These are phyloP conservation scores for Carex littledalei DNA, from an alignment of 176 grass and related monocot species.

Conservation along the genomic window DNA sequence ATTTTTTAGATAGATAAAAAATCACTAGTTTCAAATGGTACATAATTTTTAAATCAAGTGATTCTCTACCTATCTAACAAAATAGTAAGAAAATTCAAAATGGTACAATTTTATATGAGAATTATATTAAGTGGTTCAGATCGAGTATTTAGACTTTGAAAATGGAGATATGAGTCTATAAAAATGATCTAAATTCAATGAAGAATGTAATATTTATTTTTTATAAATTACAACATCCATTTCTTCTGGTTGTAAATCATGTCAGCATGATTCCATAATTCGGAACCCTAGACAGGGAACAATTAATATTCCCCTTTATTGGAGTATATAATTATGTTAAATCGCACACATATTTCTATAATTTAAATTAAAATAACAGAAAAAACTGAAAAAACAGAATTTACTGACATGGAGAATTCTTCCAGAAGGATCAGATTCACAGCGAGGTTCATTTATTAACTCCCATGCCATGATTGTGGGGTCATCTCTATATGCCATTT, in stretches of 20 bases:
- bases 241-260: background rate
- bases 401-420: slow-evolving; percentile 6
- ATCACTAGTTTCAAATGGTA: no score
- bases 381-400: background rate
- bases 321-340: background rate
- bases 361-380: background rate
- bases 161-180: no score
- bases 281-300: no score
- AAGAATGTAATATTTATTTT: background rate
- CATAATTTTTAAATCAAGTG: no score
- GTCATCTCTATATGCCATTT: slow-evolving; percentile 61
- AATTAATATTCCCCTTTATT: background rate
- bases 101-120: no score
- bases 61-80: no score
- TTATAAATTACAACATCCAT: background rate
- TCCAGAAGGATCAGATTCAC: slow-evolving; percentile 47
- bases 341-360: background rate
- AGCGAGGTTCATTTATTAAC: slow-evolving; percentile 84
- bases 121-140: no score
- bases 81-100: no score
- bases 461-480: slow-evolving; percentile 79
- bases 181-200: background rate
- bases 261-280: background rate
- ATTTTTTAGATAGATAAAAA: no score
- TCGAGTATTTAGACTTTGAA: no score